phyloP scores from a whole-genome alignment of 352 stramenopile genomes.

The Thraustochytrium striatum region DNA sequence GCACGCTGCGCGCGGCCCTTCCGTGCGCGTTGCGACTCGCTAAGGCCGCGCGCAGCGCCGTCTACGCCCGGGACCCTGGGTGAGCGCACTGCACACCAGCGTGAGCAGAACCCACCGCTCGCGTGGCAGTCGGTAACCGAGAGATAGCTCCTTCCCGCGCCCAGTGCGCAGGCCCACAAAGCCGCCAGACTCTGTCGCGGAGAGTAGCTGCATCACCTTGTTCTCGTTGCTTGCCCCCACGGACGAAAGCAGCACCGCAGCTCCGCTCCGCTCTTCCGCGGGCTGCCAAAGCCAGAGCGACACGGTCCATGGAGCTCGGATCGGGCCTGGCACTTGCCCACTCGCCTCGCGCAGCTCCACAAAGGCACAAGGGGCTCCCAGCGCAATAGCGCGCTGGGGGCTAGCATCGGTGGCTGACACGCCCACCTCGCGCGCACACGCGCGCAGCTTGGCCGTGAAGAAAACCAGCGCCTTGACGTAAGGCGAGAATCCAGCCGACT shows the following conservation, averaged over 20 bases:
- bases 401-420: too few species aligned
- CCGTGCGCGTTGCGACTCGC: too few species aligned
- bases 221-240: background rate
- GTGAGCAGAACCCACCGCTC: constrained; percentile 5
- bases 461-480: constrained; percentile 16
- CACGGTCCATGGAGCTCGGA: constrained; percentile 15
- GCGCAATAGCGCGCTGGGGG: too few species aligned
- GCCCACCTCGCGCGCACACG: background rate
- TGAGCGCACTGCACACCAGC: background rate
- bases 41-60: too few species aligned
- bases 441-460: constrained; percentile 1
- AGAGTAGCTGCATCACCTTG: background rate
- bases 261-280: background rate
- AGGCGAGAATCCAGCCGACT: background rate
- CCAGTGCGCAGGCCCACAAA: background rate
- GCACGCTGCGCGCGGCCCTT: too few species aligned
- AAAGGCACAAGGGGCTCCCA: background rate
- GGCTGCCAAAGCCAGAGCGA: background rate
- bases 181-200: background rate
- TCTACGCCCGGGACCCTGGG: too few species aligned
- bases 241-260: too few species aligned
- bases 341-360: constrained; percentile 21
- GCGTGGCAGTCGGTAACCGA: background rate
- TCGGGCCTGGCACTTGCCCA: background rate
- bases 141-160: background rate